Base-by-base conservation (phyloP, 75 land plant genomes). In the Chamaecyparis obtusa region DNA sequence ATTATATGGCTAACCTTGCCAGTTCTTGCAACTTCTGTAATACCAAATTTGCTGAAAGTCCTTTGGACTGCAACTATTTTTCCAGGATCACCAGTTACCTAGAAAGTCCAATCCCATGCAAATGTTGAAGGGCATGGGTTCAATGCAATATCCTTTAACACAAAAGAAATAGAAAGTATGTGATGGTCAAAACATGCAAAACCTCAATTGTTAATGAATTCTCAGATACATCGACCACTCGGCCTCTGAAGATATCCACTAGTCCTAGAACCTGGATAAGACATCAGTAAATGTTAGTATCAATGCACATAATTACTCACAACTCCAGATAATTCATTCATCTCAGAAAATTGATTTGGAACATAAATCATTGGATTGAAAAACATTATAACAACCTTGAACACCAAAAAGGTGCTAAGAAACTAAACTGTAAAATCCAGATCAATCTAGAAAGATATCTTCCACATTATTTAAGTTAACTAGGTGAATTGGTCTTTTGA, bases 31-130 rank as follows among this genome's bases (percentile, higher is more conserved):
- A 98, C 80, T 89, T 98, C 99, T 89, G 87, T 98, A 54, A 96
- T 96, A 60, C 99, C 99, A 93, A 98, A 98, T 86, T 98, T 98
- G 57, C 91, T 90, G 35, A 95, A 91, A 83, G 89, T 93, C 64
- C 93, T 88, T 76, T 93, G 92, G 3, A 98, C 88, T 41, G 99
- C 97, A 87, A 90, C 95, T 43, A 98, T 91, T 92, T 98, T 98
- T 11, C 99, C 99, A 60, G 99, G 96, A 92, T 98, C 99, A 83
- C 99, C 99, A 54, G 99, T 98, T 54, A 98, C 99, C 99, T 97
- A 49, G 71, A 64, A 21, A 1, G 10, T 74, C 43, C 75, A 79
- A 79, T 11, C 69, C 19, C 41, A 72, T 57, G 54, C 21, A 81
- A 19, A 33, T 10, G 21, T 13, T 44, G 5, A 67, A 43, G 41